These are phyloP conservation scores for Porogramme epimiltina DNA, from an alignment of 1,284 basidiomycete species.

Conservation along the genomic window DNA sequence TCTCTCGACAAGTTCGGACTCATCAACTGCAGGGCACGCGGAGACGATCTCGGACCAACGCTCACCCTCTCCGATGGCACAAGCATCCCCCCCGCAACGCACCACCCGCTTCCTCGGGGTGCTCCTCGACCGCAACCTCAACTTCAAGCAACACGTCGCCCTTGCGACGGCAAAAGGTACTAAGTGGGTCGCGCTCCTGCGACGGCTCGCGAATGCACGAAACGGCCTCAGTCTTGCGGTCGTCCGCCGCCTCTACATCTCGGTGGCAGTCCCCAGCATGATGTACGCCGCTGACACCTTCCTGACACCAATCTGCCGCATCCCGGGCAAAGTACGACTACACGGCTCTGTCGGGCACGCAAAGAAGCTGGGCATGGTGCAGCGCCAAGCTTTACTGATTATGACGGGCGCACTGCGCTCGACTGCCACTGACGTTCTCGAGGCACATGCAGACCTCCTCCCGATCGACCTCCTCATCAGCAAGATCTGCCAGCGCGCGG, in stretches of 20 bases:
- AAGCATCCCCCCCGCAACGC: constrained; percentile 6
- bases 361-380: constrained; percentile 26
- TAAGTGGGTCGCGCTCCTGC: constrained; percentile 22
- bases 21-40: constrained; percentile 12
- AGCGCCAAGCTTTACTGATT: constrained; percentile 32
- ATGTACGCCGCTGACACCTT: constrained; percentile 39
- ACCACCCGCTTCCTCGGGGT: constrained; percentile 37
- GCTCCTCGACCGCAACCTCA: constrained; percentile 35
- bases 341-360: constrained; percentile 16
- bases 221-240: constrained; percentile 1
- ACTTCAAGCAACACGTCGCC: constrained; percentile 33
- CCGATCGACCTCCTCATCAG: constrained; percentile 32
- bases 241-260: constrained; percentile 23
- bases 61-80: constrained; percentile 12
- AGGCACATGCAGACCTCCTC: constrained; percentile 34
- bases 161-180: constrained; percentile 33
- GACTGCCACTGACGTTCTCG: constrained; percentile 33
- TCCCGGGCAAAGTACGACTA: constrained; percentile 1
- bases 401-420: constrained; percentile 38
- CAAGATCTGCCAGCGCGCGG: constrained; percentile 28
- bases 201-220: constrained; percentile 21
- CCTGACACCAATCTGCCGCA: constrained; percentile 24
- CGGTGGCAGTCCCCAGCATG: constrained; percentile 36
- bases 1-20: constrained; percentile 27
- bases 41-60: constrained; percentile 6